A percentile compares a stretch with the other conserved stretches of the same genome.
Conservation (phyloP, 106 monocot genomes). For the Allium cepa region DNA sequence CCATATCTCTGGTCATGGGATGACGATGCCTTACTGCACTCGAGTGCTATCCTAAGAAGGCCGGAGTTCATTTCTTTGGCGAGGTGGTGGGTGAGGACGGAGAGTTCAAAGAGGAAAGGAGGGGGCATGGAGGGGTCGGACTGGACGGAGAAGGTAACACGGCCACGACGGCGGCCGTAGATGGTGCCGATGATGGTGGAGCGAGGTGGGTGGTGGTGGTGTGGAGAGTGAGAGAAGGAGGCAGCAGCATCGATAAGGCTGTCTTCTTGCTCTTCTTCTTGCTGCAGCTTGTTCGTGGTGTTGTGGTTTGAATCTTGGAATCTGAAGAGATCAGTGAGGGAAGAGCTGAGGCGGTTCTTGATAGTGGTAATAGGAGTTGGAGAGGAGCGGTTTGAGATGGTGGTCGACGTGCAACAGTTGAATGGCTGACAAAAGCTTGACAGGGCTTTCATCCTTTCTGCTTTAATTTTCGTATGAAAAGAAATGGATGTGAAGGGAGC, state of each 20-base stretch:
- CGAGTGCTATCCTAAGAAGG: slow-evolving; percentile 27
- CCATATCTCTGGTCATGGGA: not conserved
- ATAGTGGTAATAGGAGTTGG: not conserved
- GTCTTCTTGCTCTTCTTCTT: slow-evolving; percentile 13
- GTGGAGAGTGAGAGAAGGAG: not conserved
- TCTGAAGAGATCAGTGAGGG: slow-evolving; percentile 11
- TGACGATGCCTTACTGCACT: slow-evolving; percentile 9
- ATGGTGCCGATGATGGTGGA: slow-evolving; percentile 30
- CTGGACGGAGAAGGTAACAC: slow-evolving; percentile 38
- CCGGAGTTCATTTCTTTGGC: slow-evolving; percentile 30
- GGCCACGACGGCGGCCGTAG: slow-evolving; percentile 31
- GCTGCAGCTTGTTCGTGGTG: too few species aligned
- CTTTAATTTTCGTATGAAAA: too few species aligned
- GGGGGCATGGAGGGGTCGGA: slow-evolving; percentile 17
- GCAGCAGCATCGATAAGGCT: slow-evolving; percentile 29
- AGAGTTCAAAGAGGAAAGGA: slow-evolving; percentile 34
- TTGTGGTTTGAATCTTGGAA: not conserved
- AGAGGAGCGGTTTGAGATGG: not conserved
- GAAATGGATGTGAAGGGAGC: too few species aligned
- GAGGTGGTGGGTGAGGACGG: slow-evolving; percentile 22
- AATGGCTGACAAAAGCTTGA: too few species aligned
- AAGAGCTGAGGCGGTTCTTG: slow-evolving; percentile 31
- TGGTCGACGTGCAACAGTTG: not conserved
- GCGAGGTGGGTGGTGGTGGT: not conserved
- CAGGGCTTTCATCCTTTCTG: too few species aligned